These are phyloP conservation scores for Carex parvula DNA, from an alignment of 176 grass and related monocot genomes.

Conservation along the genomic window DNA sequence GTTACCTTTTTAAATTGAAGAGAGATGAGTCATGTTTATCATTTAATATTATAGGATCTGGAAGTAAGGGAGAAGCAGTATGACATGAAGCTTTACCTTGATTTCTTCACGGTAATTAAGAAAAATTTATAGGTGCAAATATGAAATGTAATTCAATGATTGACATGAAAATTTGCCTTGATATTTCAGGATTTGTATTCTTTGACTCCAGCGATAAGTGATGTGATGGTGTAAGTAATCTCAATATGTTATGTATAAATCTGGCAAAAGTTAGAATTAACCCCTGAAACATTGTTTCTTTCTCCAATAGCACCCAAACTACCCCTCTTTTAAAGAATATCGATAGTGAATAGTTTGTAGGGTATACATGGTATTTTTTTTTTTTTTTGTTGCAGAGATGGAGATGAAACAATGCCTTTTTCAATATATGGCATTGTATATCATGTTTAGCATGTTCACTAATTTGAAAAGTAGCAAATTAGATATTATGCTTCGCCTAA, in stretches of 20 bases:
- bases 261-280: background rate
- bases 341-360: too few species aligned
- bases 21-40: background rate
- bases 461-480: slow-evolving; percentile 30
- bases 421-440: background rate
- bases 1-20: background rate
- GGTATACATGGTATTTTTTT: background rate
- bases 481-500: slow-evolving; percentile 79
- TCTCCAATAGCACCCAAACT: background rate
- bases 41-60: slow-evolving; percentile 68
- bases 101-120: slow-evolving; percentile 72
- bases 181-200: slow-evolving; percentile 49
- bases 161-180: background rate
- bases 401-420: slow-evolving; percentile 4
- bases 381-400: background rate
- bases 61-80: slow-evolving; percentile 96
- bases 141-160: background rate
- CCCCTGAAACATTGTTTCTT: background rate
- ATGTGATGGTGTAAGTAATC: slow-evolving; percentile 87
- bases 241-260: background rate
- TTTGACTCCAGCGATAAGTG: slow-evolving; percentile 42
- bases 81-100: slow-evolving; percentile 76
- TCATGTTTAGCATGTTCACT: slow-evolving; percentile 7
- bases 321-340: background rate
- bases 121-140: background rate